Percentiles rank a stretch among this genome's conserved stretches.
These are phyloP conservation scores for Alternaria tenuissima DNA, from an alignment of 2,329 filamentous ascomycete genomes.

Conservation along the genomic window DNA sequence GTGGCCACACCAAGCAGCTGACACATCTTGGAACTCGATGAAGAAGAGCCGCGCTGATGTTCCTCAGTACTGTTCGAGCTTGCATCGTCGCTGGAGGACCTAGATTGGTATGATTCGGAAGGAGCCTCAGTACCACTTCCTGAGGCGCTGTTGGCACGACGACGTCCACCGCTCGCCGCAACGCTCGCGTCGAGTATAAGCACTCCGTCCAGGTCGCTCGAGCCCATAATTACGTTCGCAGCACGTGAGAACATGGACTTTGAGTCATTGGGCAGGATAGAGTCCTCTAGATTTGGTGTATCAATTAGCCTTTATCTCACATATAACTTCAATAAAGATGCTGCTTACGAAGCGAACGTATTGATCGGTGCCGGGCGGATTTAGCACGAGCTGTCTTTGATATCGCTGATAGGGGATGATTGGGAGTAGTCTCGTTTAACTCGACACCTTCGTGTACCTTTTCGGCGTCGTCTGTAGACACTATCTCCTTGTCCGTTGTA, in stretches of 20 bases:
- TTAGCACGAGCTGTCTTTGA: slow-evolving; percentile 9
- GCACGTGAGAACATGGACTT: slow-evolving; percentile 46
- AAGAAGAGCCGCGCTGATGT: background rate
- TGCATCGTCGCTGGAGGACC: slow-evolving; percentile 29
- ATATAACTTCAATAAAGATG: no score
- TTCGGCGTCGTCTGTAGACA: background rate
- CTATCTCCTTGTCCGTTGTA: background rate
- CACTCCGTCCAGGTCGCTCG: slow-evolving; percentile 46
- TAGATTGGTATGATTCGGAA: slow-evolving; percentile 21
- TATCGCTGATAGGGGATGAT: background rate
- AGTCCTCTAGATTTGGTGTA: slow-evolving; percentile 20
- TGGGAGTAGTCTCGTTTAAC: background rate
- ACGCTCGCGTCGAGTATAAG: slow-evolving; percentile 47
- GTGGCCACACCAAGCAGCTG: slow-evolving; percentile 37
- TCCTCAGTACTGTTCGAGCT: background rate
- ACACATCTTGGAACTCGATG: slow-evolving; percentile 26
- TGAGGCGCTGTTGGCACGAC: slow-evolving; percentile 15
- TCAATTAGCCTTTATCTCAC: background rate
- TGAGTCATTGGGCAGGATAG: slow-evolving; percentile 39
- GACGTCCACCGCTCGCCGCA: slow-evolving; percentile 28
- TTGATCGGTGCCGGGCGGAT: slow-evolving; percentile 24
- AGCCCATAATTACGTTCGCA: slow-evolving; percentile 43
- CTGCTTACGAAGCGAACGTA: slow-evolving; percentile 24
- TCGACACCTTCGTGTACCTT: background rate
- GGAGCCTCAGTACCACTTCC: slow-evolving; percentile 10